phyloP scores from a whole-genome alignment of 192 early-diverging fungal genomes.

The Podila minutissima region DNA sequence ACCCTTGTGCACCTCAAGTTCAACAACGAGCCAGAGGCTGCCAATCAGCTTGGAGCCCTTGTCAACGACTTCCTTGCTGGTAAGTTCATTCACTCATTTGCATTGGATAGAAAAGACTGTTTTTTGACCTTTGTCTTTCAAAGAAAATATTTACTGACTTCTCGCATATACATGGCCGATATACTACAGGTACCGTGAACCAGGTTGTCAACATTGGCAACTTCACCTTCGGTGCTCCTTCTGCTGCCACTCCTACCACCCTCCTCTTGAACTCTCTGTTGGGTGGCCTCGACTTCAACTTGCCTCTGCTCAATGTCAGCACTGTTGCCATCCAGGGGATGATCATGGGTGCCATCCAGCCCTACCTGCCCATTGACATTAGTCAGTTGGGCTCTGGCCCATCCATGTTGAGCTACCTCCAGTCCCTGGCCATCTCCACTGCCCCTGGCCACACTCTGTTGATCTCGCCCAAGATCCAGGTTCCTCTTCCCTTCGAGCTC shows the following conservation, averaged over 20 bases:
- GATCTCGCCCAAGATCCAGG: slow-evolving; percentile 32
- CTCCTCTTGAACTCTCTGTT: slow-evolving; percentile 31
- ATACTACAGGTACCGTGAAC: slow-evolving; percentile 23
- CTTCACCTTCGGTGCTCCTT: slow-evolving; percentile 33
- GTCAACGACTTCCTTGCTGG: slow-evolving; percentile 41
- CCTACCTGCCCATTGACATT: slow-evolving; percentile 39
- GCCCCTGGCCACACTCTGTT: slow-evolving; percentile 43
- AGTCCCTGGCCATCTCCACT: slow-evolving; percentile 39
- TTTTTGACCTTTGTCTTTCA: neutral
- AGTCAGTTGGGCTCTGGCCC: slow-evolving; percentile 17
- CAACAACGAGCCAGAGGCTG: slow-evolving; percentile 33
- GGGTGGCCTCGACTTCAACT: slow-evolving; percentile 26
- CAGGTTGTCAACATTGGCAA: slow-evolving; percentile 50
- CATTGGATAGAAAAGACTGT: neutral
- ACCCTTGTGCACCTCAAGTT: slow-evolving; percentile 38
- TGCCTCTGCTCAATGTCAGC: slow-evolving; percentile 47
- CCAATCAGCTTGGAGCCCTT: slow-evolving; percentile 27
- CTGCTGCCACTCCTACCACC: slow-evolving; percentile 11
- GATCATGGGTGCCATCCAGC: slow-evolving; percentile 20
- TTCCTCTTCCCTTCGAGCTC: slow-evolving; percentile 37
- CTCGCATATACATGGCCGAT: neutral
- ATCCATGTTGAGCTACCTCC: slow-evolving; percentile 25
- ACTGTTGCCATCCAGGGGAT: slow-evolving; percentile 31
- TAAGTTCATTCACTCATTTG: neutral
- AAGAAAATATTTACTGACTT: neutral